Conservation (phyloP, 73 alveolate genomes). For the Paraurostyla sp. region DNA sequence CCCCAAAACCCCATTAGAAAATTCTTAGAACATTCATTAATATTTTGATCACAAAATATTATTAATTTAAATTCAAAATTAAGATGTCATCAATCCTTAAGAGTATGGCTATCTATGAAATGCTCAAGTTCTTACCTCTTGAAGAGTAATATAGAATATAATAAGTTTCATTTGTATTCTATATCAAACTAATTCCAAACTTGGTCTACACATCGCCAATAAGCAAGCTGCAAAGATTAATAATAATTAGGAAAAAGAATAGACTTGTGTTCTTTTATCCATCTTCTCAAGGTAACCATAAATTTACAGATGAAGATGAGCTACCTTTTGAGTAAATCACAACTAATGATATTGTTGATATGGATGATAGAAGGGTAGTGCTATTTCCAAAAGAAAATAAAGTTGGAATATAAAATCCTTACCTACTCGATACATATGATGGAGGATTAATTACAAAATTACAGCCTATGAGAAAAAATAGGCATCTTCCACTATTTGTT, state of each 20-base stretch:
- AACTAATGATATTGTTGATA: background rate
- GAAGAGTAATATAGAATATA: too few species aligned
- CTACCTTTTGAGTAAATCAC: background rate
- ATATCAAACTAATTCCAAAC: too few species aligned
- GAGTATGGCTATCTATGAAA: too few species aligned
- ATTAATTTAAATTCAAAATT: too few species aligned
- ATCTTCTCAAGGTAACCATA: background rate
- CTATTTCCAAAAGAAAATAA: background rate
- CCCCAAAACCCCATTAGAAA: too few species aligned
- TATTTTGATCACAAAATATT: too few species aligned
- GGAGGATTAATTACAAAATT: background rate
- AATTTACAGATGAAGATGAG: background rate
- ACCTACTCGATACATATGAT: background rate
- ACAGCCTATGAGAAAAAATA: background rate
- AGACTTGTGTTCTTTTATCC: slow-evolving; percentile 25
- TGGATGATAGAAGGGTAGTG: background rate
- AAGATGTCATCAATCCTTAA: too few species aligned
- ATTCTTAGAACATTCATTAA: too few species aligned
- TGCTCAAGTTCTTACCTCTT: too few species aligned
- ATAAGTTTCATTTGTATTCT: too few species aligned
- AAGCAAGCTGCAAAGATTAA: too few species aligned
- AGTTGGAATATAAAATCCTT: background rate
- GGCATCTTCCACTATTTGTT: background rate
- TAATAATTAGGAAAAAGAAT: background rate
- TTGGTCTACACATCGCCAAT: too few species aligned